Conservation (phyloP, 371 early-diverging fungal genomes). For the Apophysomyces trapeziformis region DNA sequence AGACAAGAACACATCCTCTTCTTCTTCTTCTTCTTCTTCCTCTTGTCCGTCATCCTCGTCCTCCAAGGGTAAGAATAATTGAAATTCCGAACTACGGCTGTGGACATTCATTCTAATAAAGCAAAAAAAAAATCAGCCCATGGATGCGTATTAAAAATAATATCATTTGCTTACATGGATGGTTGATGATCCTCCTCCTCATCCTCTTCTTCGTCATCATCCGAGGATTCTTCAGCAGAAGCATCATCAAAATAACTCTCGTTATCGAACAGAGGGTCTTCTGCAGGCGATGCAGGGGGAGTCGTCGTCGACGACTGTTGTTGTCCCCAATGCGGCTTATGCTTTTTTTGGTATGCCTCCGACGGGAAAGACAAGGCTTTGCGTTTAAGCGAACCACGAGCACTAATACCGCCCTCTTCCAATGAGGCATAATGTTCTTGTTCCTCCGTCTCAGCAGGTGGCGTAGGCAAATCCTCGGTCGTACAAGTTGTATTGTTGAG, state of each 20-base stretch:
- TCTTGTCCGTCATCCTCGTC: background rate
- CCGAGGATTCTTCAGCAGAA: conserved; percentile 27
- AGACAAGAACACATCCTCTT: no score
- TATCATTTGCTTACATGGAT: background rate
- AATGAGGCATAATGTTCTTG: conserved; percentile 15
- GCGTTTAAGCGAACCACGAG: conserved; percentile 15
- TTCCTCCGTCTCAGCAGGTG: conserved; percentile 18
- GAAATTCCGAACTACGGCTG: background rate
- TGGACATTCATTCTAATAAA: background rate
- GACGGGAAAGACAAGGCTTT: background rate
- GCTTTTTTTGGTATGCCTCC: conserved; percentile 10
- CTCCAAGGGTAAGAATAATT: background rate
- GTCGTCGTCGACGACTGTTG: conserved; percentile 3
- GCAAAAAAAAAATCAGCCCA: background rate
- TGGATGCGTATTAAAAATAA: background rate
- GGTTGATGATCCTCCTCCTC: conserved; percentile 5
- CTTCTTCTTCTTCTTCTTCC: no score
- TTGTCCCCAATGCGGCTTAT: conserved; percentile 11
- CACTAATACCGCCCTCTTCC: background rate
- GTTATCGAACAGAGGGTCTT: conserved; percentile 14
- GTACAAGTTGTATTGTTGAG: background rate
- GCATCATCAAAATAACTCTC: conserved; percentile 24
- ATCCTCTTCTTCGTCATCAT: conserved; percentile 21
- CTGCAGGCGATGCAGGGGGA: conserved; percentile 25
- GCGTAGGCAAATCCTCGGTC: conserved; percentile 27